Evolutionary conservation across 371 early-diverging fungal species (phyloP).

Genomic region (Dichotomocladium elegans): DNA sequence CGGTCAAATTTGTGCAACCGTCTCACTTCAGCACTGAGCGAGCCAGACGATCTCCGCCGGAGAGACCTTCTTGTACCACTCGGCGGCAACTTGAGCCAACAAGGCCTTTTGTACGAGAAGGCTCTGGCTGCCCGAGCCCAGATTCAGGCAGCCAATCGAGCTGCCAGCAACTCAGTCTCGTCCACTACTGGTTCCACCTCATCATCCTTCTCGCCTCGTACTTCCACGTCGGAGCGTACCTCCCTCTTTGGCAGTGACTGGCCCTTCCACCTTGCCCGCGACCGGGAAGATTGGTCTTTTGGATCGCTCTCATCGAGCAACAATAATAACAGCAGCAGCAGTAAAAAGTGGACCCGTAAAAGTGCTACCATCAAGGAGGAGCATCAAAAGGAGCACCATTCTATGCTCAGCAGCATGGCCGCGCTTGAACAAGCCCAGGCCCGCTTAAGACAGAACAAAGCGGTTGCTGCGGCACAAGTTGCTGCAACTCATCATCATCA

Average conservation of each 20-base stretch:
- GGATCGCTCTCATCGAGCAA: conserved; percentile 17
- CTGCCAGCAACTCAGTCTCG: conserved; percentile 6
- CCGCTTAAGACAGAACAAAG: conserved; percentile 12
- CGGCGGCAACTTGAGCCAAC: conserved; percentile 19
- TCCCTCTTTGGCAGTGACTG: conserved; percentile 17
- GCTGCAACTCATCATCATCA: conserved; percentile 5
- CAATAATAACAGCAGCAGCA: too few relatives aligned
- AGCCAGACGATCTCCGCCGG: conserved; percentile 40
- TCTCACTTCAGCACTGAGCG: conserved; percentile 34
- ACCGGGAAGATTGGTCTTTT: conserved; percentile 23
- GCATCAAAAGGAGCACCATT: conserved; percentile 6
- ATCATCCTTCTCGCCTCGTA: conserved; percentile 9
- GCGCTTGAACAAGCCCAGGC: conserved; percentile 41
- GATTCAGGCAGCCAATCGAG: conserved; percentile 26
- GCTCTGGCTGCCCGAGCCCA: conserved; percentile 40
- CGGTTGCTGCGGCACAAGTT: neutral
- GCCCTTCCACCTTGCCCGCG: conserved; percentile 33
- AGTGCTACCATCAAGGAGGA: conserved; percentile 19
- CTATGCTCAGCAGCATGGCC: conserved; percentile 10
- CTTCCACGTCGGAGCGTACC: conserved; percentile 17
- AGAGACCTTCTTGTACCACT: conserved; percentile 28
- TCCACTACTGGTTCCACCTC: conserved; percentile 17
- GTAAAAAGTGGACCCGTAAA: conserved; percentile 13
- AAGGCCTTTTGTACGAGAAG: conserved; percentile 34
- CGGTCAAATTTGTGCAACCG: conserved; percentile 21